Base-by-base conservation (phyloP, 1,284 basidiomycete species). In the Puccinia polysora region DNA sequence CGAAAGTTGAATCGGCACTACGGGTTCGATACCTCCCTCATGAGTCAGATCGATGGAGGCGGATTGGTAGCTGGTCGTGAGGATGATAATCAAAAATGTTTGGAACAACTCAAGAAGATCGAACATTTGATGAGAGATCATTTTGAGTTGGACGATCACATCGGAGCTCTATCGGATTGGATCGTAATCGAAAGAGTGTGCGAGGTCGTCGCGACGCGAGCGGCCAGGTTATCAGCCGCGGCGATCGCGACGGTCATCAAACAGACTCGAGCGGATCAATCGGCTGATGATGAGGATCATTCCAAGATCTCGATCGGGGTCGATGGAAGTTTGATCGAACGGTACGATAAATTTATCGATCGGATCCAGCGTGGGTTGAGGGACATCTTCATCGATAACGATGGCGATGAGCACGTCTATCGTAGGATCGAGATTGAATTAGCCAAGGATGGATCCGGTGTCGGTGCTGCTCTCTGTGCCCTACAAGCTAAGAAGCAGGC, bases 361-460 rank as follows among this genome's bases (percentile, higher is more conserved):
- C 85, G 84, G 14, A 82, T 97, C 74, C 84, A 89, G 36, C 85
- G 86, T 56, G 88, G 91, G 0, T 80, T 98, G 60, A 82, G 85
- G n/a, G 80, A 82, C 1, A 78, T 97, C 38, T 84, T 97, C 12
- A n/a, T n/a, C n/a, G n/a, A n/a, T n/a, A n/a, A n/a, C n/a, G n/a
- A n/a, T n/a, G n/a, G n/a, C n/a, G 93, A 95, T 6, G 83, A 86
- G 49, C 85, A 90, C 49, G 86, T 88, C 4, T 91, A 92, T 81
- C 83, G 85, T 77, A 83, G 86, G 43, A 86, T 96, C 6, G 85
- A 88, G 74, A 90, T 97, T 76, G 93, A 91, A 25, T 80, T 97
- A 76, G 95, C 95, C 4, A 97, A 96, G 81, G 96, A 98, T 78
- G 95, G 96, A 28, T 94, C 90, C 78, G 96, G 95, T 65, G 92